phyloP scores from a whole-genome alignment of 2,329 filamentous ascomycete genomes.

The Curvularia hawaiiensis region DNA sequence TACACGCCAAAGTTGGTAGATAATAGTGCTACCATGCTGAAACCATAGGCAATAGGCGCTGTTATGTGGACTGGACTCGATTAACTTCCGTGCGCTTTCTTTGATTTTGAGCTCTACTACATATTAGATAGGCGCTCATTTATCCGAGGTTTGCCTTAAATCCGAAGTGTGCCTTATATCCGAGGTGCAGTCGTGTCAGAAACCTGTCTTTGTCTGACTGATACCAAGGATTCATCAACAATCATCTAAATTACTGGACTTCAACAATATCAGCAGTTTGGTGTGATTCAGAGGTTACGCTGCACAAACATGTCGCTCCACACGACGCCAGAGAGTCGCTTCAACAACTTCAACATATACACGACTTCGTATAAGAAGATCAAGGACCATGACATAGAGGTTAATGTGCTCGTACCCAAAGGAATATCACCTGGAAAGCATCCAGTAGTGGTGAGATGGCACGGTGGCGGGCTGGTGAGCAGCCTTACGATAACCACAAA shows the following conservation, averaged over 20 bases:
- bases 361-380: conserved; percentile 51
- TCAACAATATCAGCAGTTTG: too few relatives aligned
- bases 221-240: not conserved
- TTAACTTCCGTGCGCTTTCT: too few relatives aligned
- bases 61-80: too few relatives aligned
- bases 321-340: conserved; percentile 34
- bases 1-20: too few relatives aligned
- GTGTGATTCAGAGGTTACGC: too few relatives aligned
- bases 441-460: conserved; percentile 51
- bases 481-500: not conserved
- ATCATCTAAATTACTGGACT: not conserved
- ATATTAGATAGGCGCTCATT: too few relatives aligned
- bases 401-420: conserved; percentile 50
- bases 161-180: too few relatives aligned
- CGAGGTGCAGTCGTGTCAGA: not conserved
- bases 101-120: too few relatives aligned
- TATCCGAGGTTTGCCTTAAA: too few relatives aligned
- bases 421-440: conserved; percentile 40
- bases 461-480: conserved; percentile 52
- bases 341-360: conserved; percentile 49
- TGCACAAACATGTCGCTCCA: not conserved
- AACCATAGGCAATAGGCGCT: too few relatives aligned
- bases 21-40: too few relatives aligned
- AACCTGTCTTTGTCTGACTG: not conserved
- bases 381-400: conserved; percentile 44